Evolutionary conservation across 2,329 filamentous ascomycete species (phyloP).

Genomic region (Byssochlamys sp.): DNA sequence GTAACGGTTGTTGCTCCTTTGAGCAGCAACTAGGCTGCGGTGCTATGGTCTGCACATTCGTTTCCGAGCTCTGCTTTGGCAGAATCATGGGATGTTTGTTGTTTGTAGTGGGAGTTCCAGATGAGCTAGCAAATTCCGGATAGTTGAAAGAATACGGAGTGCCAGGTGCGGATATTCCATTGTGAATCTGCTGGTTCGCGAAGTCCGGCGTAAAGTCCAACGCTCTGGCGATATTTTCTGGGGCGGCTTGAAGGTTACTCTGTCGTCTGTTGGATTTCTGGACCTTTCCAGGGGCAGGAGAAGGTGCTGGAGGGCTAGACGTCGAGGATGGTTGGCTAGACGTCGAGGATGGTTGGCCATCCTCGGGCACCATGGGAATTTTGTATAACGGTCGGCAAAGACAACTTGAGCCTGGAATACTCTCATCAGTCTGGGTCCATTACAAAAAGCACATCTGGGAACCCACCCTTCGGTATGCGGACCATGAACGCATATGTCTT

Average conservation of each 20-base stretch:
- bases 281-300: constrained; percentile 22
- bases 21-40: constrained; percentile 17
- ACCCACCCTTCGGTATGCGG: constrained; percentile 34
- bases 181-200: constrained; percentile 13
- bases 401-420: constrained; percentile 27
- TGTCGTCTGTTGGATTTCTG: constrained; percentile 27
- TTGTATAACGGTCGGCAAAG: constrained; percentile 34
- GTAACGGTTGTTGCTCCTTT: constrained; percentile 6
- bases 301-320: constrained; percentile 12
- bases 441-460: background rate
- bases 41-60: background rate
- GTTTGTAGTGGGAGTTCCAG: background rate
- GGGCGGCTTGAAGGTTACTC: constrained; percentile 23
- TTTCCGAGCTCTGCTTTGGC: background rate
- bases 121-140: background rate
- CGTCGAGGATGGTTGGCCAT: constrained; percentile 9
- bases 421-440: constrained; percentile 7
- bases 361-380: constrained; percentile 20
- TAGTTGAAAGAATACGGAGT: background rate
- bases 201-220: constrained; percentile 19
- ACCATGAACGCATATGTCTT: constrained; percentile 37
- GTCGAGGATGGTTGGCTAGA: constrained; percentile 9
- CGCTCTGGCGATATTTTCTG: constrained; percentile 26
- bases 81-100: background rate
- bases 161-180: constrained; percentile 9